Conservation (phyloP, 768 basidiomycete genomes). For the Suillus fuscotomentosus region DNA sequence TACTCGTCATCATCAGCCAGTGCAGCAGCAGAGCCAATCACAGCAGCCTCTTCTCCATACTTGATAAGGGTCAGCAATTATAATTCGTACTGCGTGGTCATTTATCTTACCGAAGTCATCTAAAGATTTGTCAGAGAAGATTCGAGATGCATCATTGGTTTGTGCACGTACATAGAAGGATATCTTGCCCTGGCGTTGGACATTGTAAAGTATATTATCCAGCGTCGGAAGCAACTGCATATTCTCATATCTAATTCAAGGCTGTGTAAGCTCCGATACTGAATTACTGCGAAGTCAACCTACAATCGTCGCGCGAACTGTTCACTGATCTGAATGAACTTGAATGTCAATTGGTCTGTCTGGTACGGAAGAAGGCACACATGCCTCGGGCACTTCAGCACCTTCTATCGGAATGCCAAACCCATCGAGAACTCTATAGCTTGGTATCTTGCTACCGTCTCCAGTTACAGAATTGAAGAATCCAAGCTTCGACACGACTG, state of each 20-base stretch:
- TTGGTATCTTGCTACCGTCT: slow-evolving; percentile 68
- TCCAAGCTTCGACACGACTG: slow-evolving; percentile 64
- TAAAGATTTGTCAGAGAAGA: slow-evolving; percentile 23
- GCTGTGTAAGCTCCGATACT: background rate
- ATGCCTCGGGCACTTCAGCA: slow-evolving; percentile 73
- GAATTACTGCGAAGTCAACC: slow-evolving; percentile 16
- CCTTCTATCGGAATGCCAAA: slow-evolving; percentile 71
- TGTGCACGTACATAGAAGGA: slow-evolving; percentile 73
- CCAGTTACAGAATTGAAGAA: slow-evolving; percentile 80
- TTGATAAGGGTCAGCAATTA: slow-evolving; percentile 28
- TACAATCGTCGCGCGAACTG: slow-evolving; percentile 63
- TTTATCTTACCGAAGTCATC: slow-evolving; percentile 76
- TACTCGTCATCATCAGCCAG: slow-evolving; percentile 84
- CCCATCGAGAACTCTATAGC: slow-evolving; percentile 84
- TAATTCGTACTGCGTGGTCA: background rate
- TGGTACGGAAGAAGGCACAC: slow-evolving; percentile 16
- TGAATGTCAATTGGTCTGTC: slow-evolving; percentile 6
- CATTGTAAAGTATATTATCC: slow-evolving; percentile 87
- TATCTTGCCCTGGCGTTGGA: slow-evolving; percentile 92
- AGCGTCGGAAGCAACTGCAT: slow-evolving; percentile 81
- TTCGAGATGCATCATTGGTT: slow-evolving; percentile 3
- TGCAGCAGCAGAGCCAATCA: slow-evolving; percentile 87
- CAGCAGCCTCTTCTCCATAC: slow-evolving; percentile 90
- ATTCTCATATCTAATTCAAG: slow-evolving; percentile 57
- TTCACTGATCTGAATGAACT: slow-evolving; percentile 59